These are phyloP conservation scores for Erodium chrysanthum DNA, from an alignment of 441 rosid species.

Conservation along the genomic window DNA sequence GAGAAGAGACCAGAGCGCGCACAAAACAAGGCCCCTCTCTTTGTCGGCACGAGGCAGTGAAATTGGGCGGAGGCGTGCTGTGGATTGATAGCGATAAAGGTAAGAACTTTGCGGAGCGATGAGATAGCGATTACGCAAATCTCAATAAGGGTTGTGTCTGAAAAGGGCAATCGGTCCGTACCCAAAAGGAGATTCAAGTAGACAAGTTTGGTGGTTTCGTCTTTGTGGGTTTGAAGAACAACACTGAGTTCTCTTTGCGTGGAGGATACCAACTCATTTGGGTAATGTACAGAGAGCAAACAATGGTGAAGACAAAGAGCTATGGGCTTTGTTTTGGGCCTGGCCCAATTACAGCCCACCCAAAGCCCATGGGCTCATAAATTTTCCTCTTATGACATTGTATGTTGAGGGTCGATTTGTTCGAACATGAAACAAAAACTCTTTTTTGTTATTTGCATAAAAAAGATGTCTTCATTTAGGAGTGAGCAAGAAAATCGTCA, in stretches of 20 bases:
- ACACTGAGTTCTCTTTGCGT: slow-evolving; percentile 20
- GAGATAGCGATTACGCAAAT: neutral
- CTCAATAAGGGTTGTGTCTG: neutral
- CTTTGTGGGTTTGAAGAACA: slow-evolving; percentile 6
- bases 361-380: neutral
- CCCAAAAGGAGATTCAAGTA: neutral
- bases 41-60: slow-evolving; percentile 13
- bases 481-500: too few relatives aligned
- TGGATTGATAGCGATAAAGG: slow-evolving; percentile 4
- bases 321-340: neutral
- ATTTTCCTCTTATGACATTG: too few relatives aligned
- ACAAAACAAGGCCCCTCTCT: slow-evolving; percentile 2
- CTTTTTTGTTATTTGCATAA: too few relatives aligned
- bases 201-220: slow-evolving; percentile 16
- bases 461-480: too few relatives aligned
- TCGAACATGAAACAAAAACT: too few relatives aligned
- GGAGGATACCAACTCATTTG: slow-evolving; percentile 17
- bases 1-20: slow-evolving; percentile 13
- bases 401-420: too few relatives aligned
- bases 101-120: neutral
- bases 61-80: slow-evolving; percentile 11
- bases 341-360: neutral
- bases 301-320: neutral
- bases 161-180: neutral
- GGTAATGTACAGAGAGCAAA: slow-evolving; percentile 11